phyloP scores from a whole-genome alignment of 257 asterid species.

The Nicotiana sylvestris region DNA sequence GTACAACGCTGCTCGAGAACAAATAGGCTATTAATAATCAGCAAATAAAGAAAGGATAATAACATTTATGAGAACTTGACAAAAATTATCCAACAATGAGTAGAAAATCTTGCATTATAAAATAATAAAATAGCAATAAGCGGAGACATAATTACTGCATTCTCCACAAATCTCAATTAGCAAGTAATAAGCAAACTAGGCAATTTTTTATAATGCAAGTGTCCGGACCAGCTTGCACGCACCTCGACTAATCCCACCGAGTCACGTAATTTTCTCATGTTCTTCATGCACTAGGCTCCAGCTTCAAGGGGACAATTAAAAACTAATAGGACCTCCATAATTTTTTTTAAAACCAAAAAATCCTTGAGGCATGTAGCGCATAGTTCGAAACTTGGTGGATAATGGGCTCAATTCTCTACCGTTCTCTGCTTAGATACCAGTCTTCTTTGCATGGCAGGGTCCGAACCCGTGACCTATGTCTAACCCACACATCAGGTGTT shows the following conservation, averaged over 20 bases:
- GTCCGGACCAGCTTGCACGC: no score
- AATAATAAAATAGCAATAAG: neutral
- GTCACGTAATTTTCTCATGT: neutral
- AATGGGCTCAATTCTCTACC: neutral
- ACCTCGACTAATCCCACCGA: no score
- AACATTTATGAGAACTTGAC: neutral
- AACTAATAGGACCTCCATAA: neutral
- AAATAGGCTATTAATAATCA: neutral
- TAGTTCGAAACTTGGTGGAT: neutral
- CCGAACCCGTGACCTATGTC: neutral
- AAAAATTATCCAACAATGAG: neutral
- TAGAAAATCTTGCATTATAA: neutral
- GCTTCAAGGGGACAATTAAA: neutral
- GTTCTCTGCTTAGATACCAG: neutral
- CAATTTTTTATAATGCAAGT: no score
- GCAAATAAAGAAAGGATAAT: neutral
- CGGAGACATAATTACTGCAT: neutral
- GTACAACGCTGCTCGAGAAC: neutral
- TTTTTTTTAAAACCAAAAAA: neutral
- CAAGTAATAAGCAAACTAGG: neutral
- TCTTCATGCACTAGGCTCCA: constrained; percentile 2
- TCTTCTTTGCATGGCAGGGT: neutral
- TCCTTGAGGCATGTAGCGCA: neutral
- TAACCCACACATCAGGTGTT: neutral
- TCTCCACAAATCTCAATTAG: neutral